Conservation (phyloP, 2,329 filamentous ascomycete genomes). For the Chrysoporthe deuterocubensis region DNA sequence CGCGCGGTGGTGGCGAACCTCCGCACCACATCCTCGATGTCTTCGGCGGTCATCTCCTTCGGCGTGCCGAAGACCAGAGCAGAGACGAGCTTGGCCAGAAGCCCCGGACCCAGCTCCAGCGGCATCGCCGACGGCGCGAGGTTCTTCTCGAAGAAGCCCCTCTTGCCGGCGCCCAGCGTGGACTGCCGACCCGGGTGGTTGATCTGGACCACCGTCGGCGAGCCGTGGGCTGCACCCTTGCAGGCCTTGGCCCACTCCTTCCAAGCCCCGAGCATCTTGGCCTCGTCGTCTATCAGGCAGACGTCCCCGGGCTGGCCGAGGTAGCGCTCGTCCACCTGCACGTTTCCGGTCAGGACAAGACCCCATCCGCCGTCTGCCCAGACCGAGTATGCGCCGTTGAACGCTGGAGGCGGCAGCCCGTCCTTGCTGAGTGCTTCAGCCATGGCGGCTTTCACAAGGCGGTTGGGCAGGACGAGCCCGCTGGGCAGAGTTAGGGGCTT, state of each 20-base stretch:
- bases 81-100: slow-evolving; percentile 39
- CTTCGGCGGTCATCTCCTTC: slow-evolving; percentile 56
- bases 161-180: slow-evolving; percentile 31
- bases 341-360: slow-evolving; percentile 54
- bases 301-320: slow-evolving; percentile 43
- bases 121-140: slow-evolving; percentile 48
- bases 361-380: slow-evolving; percentile 62
- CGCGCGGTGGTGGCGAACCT: slow-evolving; percentile 59
- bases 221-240: slow-evolving; percentile 52
- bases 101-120: slow-evolving; percentile 45
- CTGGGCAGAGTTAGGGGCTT: slow-evolving; percentile 56
- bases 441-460: slow-evolving; percentile 57
- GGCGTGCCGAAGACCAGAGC: slow-evolving; percentile 56
- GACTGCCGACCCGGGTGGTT: slow-evolving; percentile 65
- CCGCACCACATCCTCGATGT: slow-evolving; percentile 57
- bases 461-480: slow-evolving; percentile 59
- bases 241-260: slow-evolving; percentile 49
- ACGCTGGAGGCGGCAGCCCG: slow-evolving; percentile 45
- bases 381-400: slow-evolving; percentile 51
- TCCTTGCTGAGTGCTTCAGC: slow-evolving; percentile 48
- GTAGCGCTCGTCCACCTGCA: slow-evolving; percentile 46
- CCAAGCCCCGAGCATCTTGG: slow-evolving; percentile 41
- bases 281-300: slow-evolving; percentile 37
- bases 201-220: slow-evolving; percentile 63
- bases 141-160: slow-evolving; percentile 55